Conservation (phyloP, 1,284 basidiomycete species). For the Pterulicium gracile region DNA sequence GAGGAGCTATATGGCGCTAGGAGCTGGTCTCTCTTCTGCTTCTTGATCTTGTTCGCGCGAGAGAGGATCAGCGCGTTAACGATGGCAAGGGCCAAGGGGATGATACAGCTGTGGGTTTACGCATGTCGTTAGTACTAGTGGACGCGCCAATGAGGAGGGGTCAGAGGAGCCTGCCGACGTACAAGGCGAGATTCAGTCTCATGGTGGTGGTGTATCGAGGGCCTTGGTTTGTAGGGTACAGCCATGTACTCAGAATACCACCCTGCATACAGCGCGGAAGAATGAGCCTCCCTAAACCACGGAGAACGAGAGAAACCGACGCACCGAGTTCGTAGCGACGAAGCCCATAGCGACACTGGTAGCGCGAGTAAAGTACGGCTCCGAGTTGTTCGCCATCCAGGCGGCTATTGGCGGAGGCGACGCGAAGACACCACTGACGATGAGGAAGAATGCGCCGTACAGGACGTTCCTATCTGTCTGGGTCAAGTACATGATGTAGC, state of each 20-base stretch:
- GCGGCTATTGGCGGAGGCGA: constrained; percentile 20
- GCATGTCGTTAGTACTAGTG: neutral
- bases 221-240: constrained; percentile 10
- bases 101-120: neutral
- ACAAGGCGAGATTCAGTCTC: constrained; percentile 12
- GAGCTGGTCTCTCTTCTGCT: constrained; percentile 8
- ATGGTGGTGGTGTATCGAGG: constrained; percentile 10
- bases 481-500: constrained; percentile 26
- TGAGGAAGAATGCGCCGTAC: constrained; percentile 26
- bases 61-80: constrained; percentile 10
- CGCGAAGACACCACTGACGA: constrained; percentile 22
- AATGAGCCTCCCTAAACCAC: neutral
- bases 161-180: neutral
- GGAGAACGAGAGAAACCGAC: neutral
- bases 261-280: constrained; percentile 7
- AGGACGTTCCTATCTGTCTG: constrained; percentile 14
- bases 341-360: constrained; percentile 31
- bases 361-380: constrained; percentile 29
- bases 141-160: neutral
- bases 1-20: constrained; percentile 10
- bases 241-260: constrained; percentile 13
- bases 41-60: constrained; percentile 9
- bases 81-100: constrained; percentile 7
- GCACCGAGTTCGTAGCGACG: constrained; percentile 15
- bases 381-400: constrained; percentile 34